These are phyloP conservation scores for Rhodotorula babjevae DNA, from an alignment of 768 basidiomycete genomes.

Conservation along the genomic window DNA sequence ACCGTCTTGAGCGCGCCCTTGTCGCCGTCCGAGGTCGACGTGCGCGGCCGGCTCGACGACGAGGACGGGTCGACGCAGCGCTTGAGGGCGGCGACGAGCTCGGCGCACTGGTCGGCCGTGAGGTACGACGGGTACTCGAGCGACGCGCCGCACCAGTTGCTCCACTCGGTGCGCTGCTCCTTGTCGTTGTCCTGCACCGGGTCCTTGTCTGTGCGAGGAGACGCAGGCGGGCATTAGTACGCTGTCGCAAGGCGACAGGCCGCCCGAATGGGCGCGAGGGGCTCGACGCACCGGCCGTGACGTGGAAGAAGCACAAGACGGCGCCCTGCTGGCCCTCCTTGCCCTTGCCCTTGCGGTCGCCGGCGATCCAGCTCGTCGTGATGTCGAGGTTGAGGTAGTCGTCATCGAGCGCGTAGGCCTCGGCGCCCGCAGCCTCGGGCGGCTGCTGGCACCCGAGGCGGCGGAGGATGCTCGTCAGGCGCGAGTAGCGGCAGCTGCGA, in stretches of 20 bases:
- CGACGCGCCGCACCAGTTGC: slow-evolving; percentile 38
- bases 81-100: slow-evolving; percentile 28
- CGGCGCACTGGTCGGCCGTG: slow-evolving; percentile 14
- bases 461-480: slow-evolving; percentile 28
- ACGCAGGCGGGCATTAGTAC: too few species aligned
- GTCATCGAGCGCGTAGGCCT: slow-evolving; percentile 20
- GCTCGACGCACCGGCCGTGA: slow-evolving; percentile 9
- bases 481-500: slow-evolving; percentile 38
- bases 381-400: slow-evolving; percentile 27
- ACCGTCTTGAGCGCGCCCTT: neutral
- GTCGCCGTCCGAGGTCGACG: neutral
- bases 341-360: slow-evolving; percentile 2
- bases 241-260: neutral
- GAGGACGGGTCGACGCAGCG: slow-evolving; percentile 1
- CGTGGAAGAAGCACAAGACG: slow-evolving; percentile 42
- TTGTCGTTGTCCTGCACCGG: slow-evolving; percentile 30
- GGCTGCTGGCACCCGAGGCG: slow-evolving; percentile 19
- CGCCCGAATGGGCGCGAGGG: neutral
- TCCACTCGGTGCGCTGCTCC: slow-evolving; percentile 21
- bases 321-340: slow-evolving; percentile 21
- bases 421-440: slow-evolving; percentile 10
- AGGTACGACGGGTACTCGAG: slow-evolving; percentile 30
- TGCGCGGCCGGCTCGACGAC: neutral
- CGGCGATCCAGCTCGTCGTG: slow-evolving; percentile 40
- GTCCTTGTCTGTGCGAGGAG: slow-evolving; percentile 24